Evolutionary conservation across 176 grass and related monocot species (phyloP).

Genomic region (Bolboschoenus planiculmis): DNA sequence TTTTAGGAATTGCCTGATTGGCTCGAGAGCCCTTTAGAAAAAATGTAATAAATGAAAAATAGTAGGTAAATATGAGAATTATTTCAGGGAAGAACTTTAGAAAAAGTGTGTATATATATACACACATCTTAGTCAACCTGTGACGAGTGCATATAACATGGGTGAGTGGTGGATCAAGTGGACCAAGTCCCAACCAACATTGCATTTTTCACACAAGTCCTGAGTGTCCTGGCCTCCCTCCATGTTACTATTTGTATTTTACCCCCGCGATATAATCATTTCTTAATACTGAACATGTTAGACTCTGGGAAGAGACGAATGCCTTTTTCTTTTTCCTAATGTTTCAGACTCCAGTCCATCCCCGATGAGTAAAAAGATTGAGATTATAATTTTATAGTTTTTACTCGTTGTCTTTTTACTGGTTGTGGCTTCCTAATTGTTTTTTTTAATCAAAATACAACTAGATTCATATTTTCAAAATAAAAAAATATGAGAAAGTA

Average conservation of each 20-base stretch:
- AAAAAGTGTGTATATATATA: background rate
- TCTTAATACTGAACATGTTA: background rate
- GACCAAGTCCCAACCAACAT: background rate
- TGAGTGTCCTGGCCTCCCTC: background rate
- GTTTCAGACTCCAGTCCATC: background rate
- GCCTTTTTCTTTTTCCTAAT: background rate
- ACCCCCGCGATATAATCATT: background rate
- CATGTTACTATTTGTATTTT: constrained; percentile 7
- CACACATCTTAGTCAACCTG: background rate
- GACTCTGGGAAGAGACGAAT: background rate
- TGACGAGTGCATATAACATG: background rate
- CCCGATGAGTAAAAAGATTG: background rate
- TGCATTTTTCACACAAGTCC: background rate
- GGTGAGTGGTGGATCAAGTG: background rate
- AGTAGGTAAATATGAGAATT: background rate
- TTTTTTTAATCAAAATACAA: background rate
- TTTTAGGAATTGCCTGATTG: background rate
- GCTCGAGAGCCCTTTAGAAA: background rate
- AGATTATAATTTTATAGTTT: background rate
- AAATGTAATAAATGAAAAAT: background rate
- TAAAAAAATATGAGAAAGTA: background rate
- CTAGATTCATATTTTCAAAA: background rate
- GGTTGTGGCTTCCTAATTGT: background rate
- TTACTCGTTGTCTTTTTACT: background rate
- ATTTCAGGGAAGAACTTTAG: background rate